Evolutionary conservation across 495 filamentous ascomycete genomes (phyloP), one percentile per base, ranked within the genome.

Genomic region (Aspergillus hancockii): DNA sequence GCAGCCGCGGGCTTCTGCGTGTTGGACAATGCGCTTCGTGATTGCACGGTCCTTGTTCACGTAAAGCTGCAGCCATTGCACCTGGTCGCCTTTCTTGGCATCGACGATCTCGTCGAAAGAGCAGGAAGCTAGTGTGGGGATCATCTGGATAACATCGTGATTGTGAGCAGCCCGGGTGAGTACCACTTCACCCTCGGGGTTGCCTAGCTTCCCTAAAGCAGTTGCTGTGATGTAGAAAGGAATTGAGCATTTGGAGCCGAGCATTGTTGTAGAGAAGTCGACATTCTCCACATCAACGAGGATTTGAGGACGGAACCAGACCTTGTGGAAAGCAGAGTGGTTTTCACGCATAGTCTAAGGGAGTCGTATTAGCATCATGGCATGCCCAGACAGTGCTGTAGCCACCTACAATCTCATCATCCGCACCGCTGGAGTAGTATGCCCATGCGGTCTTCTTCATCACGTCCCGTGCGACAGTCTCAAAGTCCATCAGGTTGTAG

Each of bases 361-460:
- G 19, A n/a, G 40, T 23, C 19, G 10, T 34, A 41, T 59, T 45
- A 52, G 28, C 51, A 34, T 60, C 10, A 13, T 21, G 13, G 32
- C 49, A 19, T n/a, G 7, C 23, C 16, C 22, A 10, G 16, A 60
- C 9, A 21, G 50, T 9, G 23, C 18, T 0, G 22, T 19, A 18
- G 28, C 21, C n/a, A 78, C 87, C 61, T 72, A 94, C 91, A 75
- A 98, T 97, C 75, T 98, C 94, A 68, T 98, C 94, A 70, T 98
- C 94, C 0, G 94, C 92, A 52, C 91, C 93, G 67, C 89, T 93
- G 9, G 91, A 96, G 71, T 98, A 98, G 74, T 98, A 98, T 13
- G 88, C 93, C 93, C 93, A 98, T 2, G 93, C 92, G 0, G 87
- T 89, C 74, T 89, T 93, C 81, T 95, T 96, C 93, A 97, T 96